Percentiles rank a stretch among this genome's conserved stretches.
These are phyloP conservation scores for Colletotrichum plurivorum DNA, from an alignment of 2,329 filamentous ascomycete genomes.

Conservation along the genomic window DNA sequence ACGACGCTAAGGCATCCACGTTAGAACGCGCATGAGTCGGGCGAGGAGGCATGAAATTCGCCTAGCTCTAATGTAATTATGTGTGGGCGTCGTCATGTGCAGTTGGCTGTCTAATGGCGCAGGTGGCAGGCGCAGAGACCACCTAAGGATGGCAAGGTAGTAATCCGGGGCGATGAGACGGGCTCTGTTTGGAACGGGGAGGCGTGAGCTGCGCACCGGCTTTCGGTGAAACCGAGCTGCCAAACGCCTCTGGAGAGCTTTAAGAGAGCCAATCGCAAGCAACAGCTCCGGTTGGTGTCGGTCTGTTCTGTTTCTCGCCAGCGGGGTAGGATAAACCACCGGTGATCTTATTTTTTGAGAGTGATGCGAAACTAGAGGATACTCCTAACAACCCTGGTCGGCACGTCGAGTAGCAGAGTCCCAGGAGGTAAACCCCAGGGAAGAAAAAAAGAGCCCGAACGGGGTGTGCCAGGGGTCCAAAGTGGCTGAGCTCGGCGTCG, in stretches of 20 bases:
- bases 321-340: not conserved
- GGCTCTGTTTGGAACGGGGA: constrained; percentile 23
- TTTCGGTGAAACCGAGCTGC: constrained; percentile 22
- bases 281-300: not conserved
- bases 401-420: no score
- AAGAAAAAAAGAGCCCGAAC: no score
- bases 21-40: constrained; percentile 9
- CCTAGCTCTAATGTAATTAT: not conserved
- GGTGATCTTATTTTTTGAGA: no score
- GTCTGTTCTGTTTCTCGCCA: constrained; percentile 5
- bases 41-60: not conserved
- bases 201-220: constrained; percentile 20
- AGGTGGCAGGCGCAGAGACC: not conserved
- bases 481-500: no score
- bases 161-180: constrained; percentile 7
- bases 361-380: no score
- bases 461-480: no score
- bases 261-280: constrained; percentile 23
- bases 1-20: constrained; percentile 16
- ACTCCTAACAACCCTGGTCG: no score
- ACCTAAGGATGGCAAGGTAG: not conserved
- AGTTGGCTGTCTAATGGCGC: not conserved
- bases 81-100: not conserved
- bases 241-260: not conserved
- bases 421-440: no score